A percentile compares a stretch with the other conserved stretches of the same genome.
These are phyloP conservation scores for Gonapodya sp. DNA, from an alignment of 192 early-diverging fungal genomes.

Conservation along the genomic window DNA sequence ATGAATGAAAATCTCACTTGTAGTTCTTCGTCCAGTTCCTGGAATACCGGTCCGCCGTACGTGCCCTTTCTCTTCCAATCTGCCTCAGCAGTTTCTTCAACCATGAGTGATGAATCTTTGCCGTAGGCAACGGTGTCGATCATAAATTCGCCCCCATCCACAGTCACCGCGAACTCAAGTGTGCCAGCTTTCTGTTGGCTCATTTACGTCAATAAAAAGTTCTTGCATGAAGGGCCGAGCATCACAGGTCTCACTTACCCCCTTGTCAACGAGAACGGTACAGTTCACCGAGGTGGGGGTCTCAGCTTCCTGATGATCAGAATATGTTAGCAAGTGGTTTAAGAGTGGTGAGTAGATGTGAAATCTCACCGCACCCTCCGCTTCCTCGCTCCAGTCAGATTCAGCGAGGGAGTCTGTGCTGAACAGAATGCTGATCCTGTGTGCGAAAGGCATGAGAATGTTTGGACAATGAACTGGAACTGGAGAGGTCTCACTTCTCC, in stretches of 20 bases:
- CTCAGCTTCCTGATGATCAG: constrained; percentile 28
- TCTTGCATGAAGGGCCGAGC: background rate
- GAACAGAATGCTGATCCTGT: constrained; percentile 74
- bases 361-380: constrained; percentile 47
- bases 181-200: constrained; percentile 46
- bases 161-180: constrained; percentile 68
- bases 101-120: constrained; percentile 51
- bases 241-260: constrained; percentile 8
- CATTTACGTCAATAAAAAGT: constrained; percentile 28
- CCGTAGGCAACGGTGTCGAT: constrained; percentile 72
- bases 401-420: constrained; percentile 77
- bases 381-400: constrained; percentile 48
- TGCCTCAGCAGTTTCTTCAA: constrained; percentile 56
- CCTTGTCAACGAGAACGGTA: constrained; percentile 76
- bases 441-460: too few relatives aligned
- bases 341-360: background rate
- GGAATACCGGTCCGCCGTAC: constrained; percentile 87
- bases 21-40: constrained; percentile 73
- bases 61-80: constrained; percentile 80
- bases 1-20: constrained; percentile 25
- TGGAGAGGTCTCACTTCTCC: constrained; percentile 58
- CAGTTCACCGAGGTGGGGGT: constrained; percentile 61
- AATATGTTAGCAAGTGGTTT: too few relatives aligned
- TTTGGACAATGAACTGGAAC: too few relatives aligned
- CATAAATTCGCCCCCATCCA: constrained; percentile 75